These are phyloP conservation scores for Polychytrium aggregatum DNA, from an alignment of 192 early-diverging fungal genomes.

Conservation along the genomic window DNA sequence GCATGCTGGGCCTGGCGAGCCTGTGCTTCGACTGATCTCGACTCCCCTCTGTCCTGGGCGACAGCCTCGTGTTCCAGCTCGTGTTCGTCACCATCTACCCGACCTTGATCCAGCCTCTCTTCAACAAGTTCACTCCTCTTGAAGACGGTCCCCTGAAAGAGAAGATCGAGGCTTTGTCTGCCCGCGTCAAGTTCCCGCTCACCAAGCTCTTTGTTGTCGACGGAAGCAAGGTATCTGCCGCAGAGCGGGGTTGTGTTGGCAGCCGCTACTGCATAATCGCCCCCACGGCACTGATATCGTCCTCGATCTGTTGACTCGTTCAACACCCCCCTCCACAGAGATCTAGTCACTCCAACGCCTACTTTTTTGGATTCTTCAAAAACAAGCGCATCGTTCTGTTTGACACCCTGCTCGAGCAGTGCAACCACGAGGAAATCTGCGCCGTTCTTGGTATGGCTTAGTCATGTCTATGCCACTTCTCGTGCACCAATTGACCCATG, in stretches of 20 bases:
- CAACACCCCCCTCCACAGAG: too few relatives aligned
- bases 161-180: conserved; percentile 72
- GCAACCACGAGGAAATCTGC: conserved; percentile 71
- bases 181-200: conserved; percentile 76
- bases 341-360: conserved; percentile 97
- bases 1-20: too few relatives aligned
- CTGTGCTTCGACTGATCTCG: too few relatives aligned
- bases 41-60: too few relatives aligned
- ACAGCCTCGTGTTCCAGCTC: conserved; percentile 31
- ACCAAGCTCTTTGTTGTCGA: conserved; percentile 95
- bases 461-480: too few relatives aligned
- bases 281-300: too few relatives aligned
- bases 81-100: conserved; percentile 65
- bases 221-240: conserved; percentile 71
- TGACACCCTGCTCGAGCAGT: conserved; percentile 85
- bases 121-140: conserved; percentile 89
- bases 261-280: too few relatives aligned
- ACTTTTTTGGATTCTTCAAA: conserved; percentile 91
- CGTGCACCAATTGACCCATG: too few relatives aligned
- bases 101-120: conserved; percentile 93
- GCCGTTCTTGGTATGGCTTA: conserved; percentile 70
- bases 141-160: conserved; percentile 66
- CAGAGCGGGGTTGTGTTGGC: too few relatives aligned
- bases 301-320: too few relatives aligned
- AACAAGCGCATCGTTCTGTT: conserved; percentile 94